A percentile compares a stretch with the other conserved stretches of the same genome.
Evolutionary conservation across 768 basidiomycete genomes (phyloP).

Genomic region (Russula vinacea): DNA sequence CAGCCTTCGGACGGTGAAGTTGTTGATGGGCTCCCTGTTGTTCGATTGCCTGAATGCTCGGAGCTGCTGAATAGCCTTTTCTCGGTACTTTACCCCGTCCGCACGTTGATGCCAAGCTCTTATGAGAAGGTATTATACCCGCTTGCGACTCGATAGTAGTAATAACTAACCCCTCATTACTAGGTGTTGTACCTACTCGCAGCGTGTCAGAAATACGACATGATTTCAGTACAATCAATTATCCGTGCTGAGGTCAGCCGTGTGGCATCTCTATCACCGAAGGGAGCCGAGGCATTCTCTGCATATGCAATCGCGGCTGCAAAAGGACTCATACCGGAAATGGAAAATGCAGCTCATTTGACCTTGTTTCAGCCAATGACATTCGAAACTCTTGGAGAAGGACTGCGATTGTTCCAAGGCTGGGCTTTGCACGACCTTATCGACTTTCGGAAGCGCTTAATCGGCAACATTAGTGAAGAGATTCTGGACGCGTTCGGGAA

Average conservation of each 20-base stretch:
- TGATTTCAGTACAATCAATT: constrained; percentile 11
- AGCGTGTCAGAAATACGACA: constrained; percentile 32
- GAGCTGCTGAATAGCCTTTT: neutral
- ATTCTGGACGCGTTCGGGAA: too few species aligned
- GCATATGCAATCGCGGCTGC: neutral
- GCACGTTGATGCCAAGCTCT: too few species aligned
- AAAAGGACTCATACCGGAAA: neutral
- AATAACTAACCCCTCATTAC: neutral
- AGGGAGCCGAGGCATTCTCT: neutral
- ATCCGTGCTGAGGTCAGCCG: neutral
- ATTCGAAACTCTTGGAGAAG: neutral
- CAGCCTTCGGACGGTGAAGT: constrained; percentile 1
- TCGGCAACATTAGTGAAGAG: too few species aligned
- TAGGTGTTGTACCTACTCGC: constrained; percentile 15
- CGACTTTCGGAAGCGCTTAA: too few species aligned
- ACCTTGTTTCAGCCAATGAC: neutral
- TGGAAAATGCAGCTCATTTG: neutral
- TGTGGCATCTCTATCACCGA: too few species aligned
- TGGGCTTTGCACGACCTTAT: too few species aligned
- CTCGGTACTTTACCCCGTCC: constrained; percentile 9
- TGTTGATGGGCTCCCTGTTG: constrained; percentile 7
- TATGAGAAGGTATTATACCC: neutral
- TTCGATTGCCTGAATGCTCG: neutral
- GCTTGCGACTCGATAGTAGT: too few species aligned
- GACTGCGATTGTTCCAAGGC: neutral